Conservation (phyloP, 768 basidiomycete species). For the Russula sp. region DNA sequence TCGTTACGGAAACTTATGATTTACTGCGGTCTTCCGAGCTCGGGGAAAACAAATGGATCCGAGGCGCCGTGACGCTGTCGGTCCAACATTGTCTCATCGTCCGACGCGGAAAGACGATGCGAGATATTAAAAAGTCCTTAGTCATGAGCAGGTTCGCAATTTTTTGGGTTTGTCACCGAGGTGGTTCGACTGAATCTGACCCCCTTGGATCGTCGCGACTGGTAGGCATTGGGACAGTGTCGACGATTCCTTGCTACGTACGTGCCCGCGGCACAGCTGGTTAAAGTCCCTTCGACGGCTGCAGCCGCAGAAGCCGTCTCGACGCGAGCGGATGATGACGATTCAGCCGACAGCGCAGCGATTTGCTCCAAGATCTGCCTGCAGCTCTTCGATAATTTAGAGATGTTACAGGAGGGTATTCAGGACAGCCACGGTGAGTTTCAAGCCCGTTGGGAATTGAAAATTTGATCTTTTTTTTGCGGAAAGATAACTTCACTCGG, state of each 20-base stretch:
- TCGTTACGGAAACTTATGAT: slow-evolving; percentile 74
- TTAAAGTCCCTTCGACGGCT: slow-evolving; percentile 70
- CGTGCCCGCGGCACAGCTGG: slow-evolving; percentile 50
- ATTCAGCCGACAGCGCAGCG: slow-evolving; percentile 54
- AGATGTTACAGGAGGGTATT: slow-evolving; percentile 58
- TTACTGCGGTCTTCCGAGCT: slow-evolving; percentile 45
- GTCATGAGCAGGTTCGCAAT: slow-evolving; percentile 71
- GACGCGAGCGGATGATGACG: slow-evolving; percentile 40
- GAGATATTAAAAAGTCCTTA: slow-evolving; percentile 59
- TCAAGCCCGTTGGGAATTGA: not conserved
- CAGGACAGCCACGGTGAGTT: slow-evolving; percentile 56
- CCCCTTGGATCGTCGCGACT: not conserved
- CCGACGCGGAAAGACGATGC: slow-evolving; percentile 53
- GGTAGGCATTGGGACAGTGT: slow-evolving; percentile 78
- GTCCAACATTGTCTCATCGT: slow-evolving; percentile 70
- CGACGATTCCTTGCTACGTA: slow-evolving; percentile 52
- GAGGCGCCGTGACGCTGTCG: slow-evolving; percentile 56
- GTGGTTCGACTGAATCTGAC: no score
- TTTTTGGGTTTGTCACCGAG: not conserved
- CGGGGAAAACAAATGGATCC: slow-evolving; percentile 49
- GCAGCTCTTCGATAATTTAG: slow-evolving; percentile 57
- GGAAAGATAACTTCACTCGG: slow-evolving; percentile 62
- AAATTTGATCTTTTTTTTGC: not conserved
- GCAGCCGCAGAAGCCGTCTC: slow-evolving; percentile 55
- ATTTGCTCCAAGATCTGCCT: slow-evolving; percentile 70